Evolutionary conservation across 2,329 filamentous ascomycete genomes (phyloP), one percentile per base, ranked within the genome.

Genomic region (Fusarium albidum): DNA sequence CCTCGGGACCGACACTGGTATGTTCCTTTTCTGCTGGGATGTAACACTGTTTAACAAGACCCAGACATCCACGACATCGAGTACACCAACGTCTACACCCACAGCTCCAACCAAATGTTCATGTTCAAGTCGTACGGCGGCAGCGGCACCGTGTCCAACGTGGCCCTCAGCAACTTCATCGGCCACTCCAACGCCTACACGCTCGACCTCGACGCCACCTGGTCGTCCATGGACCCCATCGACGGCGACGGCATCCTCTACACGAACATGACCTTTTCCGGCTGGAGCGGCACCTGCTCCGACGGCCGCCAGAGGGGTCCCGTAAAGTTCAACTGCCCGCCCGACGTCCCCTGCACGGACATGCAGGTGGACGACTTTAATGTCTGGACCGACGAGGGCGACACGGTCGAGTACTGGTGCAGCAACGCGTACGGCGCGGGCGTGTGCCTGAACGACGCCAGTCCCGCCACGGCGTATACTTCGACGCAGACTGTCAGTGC

Each of bases 41-140:
- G n/a, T 35, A 5, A 6, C 21, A 26, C 21, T 11, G 7, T n/a
- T 33, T 42, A 21, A 52, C 13, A 5, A 4, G 6, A 3, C 9
- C 9, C 6, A 17, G 59, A 47, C 14, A 63, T 64, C 5, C 48
- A 53, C 27, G 51, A 64, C 13, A 49, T 64, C 14, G 47, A 56
- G n/a, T 64, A 64, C 43, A 59, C 25, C 9, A 64, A 64, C n/a
- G 49, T 64, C 13, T 64, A 64, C 29, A 61, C 61, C 1, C 61
- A 64, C 4, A 52, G 53, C 7, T 59, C 57, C 6, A 64, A 64
- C 44, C 61, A 64, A 29, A 64, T 64, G 61, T 64, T 54, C 46
- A 64, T 64, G 61, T 63, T 64, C 57, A 64, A 64, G 29, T 64
- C 61, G 0, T 56, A 61, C 7, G 61, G 61, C 4, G 61, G 61